These are phyloP conservation scores for Boletus nobilissimus DNA, from an alignment of 1,284 basidiomycete species.

Conservation along the genomic window DNA sequence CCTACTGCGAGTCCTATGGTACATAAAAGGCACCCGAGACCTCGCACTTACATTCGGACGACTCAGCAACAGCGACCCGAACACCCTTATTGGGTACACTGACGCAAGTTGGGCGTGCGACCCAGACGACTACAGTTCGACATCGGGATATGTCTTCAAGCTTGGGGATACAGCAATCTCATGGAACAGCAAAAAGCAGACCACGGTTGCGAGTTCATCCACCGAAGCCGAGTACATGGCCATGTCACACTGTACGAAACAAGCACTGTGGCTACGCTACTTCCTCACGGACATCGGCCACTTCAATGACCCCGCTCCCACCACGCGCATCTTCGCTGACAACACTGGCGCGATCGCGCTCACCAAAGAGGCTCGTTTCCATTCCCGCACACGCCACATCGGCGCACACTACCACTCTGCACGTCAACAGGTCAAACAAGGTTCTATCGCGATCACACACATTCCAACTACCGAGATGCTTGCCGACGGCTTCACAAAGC, in stretches of 20 bases:
- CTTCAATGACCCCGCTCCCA: background rate
- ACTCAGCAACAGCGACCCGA: no score
- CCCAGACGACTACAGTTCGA: background rate
- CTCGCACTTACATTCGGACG: no score
- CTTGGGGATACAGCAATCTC: background rate
- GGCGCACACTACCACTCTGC: background rate
- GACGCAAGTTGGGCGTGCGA: background rate
- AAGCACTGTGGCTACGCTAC: conserved; percentile 1
- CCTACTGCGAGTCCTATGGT: background rate
- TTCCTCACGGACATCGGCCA: background rate
- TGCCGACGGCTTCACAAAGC: background rate
- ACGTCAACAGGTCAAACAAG: background rate
- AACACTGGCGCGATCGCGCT: background rate
- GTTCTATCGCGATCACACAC: background rate
- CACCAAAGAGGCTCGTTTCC: background rate
- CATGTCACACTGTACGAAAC: conserved; percentile 2
- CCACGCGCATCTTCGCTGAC: background rate
- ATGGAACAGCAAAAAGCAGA: conserved; percentile 30
- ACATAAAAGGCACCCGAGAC: no score
- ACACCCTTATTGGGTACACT: no score
- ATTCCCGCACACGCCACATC: background rate
- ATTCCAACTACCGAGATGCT: background rate
- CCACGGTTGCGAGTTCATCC: background rate
- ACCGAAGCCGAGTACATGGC: conserved; percentile 25
- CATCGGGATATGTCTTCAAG: conserved; percentile 8